These are phyloP conservation scores for Flaveria bidentis DNA, from an alignment of 129 eudicot species.

Conservation along the genomic window DNA sequence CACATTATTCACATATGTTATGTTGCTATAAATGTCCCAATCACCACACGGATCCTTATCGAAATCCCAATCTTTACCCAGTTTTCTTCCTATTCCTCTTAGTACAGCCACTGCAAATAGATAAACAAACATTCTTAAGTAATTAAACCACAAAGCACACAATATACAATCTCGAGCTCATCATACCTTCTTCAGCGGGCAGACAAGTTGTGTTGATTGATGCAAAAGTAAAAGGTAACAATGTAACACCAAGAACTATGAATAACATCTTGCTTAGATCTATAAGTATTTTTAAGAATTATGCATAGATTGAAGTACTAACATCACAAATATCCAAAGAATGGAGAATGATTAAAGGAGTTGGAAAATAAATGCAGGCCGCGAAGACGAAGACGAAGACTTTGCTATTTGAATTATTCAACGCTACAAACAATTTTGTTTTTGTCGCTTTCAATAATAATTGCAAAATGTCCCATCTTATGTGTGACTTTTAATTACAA, in stretches of 20 bases:
- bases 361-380: not conserved
- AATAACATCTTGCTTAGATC: slow-evolving; percentile 21
- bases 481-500: too few species aligned
- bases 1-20: slow-evolving; percentile 1
- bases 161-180: not conserved
- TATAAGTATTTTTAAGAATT: not conserved
- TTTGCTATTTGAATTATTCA: too few species aligned
- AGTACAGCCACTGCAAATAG: slow-evolving; percentile 39
- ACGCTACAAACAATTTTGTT: too few species aligned
- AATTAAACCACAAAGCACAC: not conserved
- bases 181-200: slow-evolving; percentile 31
- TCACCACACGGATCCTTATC: slow-evolving; percentile 48
- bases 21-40: not conserved
- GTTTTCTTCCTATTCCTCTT: slow-evolving; percentile 38
- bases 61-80: slow-evolving; percentile 65
- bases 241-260: not conserved
- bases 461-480: not conserved
- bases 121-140: not conserved
- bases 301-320: not conserved
- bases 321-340: not conserved
- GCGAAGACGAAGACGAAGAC: not conserved
- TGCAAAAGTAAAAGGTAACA: slow-evolving; percentile 12
- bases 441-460: not conserved
- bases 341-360: not conserved
- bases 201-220: slow-evolving; percentile 21